These are phyloP conservation scores for Trichophyton benhamiae DNA, from an alignment of 2,329 filamentous ascomycete genomes.

Conservation along the genomic window DNA sequence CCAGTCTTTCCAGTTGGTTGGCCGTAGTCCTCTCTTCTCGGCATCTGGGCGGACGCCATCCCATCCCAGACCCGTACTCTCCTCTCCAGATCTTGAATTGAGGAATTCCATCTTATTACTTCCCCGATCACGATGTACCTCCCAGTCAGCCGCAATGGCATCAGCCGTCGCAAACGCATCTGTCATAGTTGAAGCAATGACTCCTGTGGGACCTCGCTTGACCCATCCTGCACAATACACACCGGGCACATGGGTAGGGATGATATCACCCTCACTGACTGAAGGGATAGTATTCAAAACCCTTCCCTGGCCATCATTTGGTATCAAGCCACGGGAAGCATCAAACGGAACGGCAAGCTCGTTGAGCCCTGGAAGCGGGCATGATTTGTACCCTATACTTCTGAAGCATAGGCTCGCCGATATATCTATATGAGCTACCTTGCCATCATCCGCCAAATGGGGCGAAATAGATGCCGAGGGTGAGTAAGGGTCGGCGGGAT, in stretches of 20 bases:
- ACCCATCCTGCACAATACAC: slow-evolving; percentile 95
- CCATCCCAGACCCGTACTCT: slow-evolving; percentile 53
- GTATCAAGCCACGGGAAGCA: slow-evolving; percentile 57
- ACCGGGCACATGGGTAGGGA: slow-evolving; percentile 45
- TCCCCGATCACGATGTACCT: slow-evolving; percentile 17
- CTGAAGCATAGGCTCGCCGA: slow-evolving; percentile 67
- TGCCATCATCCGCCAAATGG: slow-evolving; percentile 13
- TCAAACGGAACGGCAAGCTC: slow-evolving; percentile 71
- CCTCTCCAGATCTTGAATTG: slow-evolving; percentile 26
- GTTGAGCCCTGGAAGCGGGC: slow-evolving; percentile 60
- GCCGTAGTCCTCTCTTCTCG: slow-evolving; percentile 42
- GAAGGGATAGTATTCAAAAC: slow-evolving; percentile 38
- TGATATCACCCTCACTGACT: slow-evolving; percentile 10
- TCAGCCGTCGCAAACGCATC: slow-evolving; percentile 88
- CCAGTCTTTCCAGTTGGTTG: slow-evolving; percentile 79
- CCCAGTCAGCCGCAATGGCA: slow-evolving; percentile 69
- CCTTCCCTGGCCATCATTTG: slow-evolving; percentile 69
- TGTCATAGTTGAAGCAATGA: slow-evolving; percentile 91
- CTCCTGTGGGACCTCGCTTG: slow-evolving; percentile 83
- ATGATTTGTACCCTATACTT: slow-evolving; percentile 88
- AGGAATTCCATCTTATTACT: slow-evolving; percentile 32
- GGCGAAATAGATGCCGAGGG: slow-evolving; percentile 34
- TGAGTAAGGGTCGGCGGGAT: slow-evolving; percentile 42
- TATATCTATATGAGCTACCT: slow-evolving; percentile 23
- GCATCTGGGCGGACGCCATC: slow-evolving; percentile 56